phyloP scores from a whole-genome alignment of 2,329 filamentous ascomycete species.

The Zalaria obscura region DNA sequence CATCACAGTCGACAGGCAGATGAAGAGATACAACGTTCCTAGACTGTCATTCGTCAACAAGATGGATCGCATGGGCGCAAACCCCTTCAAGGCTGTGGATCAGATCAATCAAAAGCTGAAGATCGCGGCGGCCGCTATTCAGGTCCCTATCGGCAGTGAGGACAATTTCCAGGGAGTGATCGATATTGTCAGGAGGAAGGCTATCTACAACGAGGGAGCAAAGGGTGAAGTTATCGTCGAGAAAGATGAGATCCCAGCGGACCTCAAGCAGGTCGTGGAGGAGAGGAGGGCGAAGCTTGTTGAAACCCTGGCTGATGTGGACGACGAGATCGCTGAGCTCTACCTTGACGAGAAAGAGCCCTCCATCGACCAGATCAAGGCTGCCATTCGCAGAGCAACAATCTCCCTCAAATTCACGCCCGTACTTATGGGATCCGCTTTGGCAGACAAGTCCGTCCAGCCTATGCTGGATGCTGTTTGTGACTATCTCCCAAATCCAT shows the following conservation, averaged over 20 bases:
- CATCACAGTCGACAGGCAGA: constrained; percentile 94
- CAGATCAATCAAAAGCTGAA: constrained; percentile 96
- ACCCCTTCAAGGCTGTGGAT: constrained; percentile 93
- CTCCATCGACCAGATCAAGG: constrained; percentile 71
- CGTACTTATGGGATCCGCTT: constrained; percentile 89
- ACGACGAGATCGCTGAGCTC: constrained; percentile 92
- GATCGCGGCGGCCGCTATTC: constrained; percentile 81
- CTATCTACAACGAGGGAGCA: constrained; percentile 80
- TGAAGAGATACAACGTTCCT: constrained; percentile 95
- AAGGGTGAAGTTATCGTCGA: constrained; percentile 62
- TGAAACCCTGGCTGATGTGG: constrained; percentile 90
- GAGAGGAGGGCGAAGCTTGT: constrained; percentile 78
- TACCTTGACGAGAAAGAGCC: constrained; percentile 81
- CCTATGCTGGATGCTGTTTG: constrained; percentile 94
- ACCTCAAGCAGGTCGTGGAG: constrained; percentile 59
- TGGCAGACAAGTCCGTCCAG: constrained; percentile 89
- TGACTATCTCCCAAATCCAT: constrained; percentile 87
- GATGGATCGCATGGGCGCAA: constrained; percentile 98
- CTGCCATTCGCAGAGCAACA: constrained; percentile 82
- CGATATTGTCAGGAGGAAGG: constrained; percentile 82
- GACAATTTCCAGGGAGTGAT: constrained; percentile 87
- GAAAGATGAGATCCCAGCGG: constrained; percentile 69
- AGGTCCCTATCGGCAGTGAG: constrained; percentile 86
- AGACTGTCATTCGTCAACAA: constrained; percentile 97
- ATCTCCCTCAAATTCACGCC: constrained; percentile 80